These are phyloP conservation scores for Ormosia emarginata DNA, from an alignment of 306 rosid genomes.

Conservation along the genomic window DNA sequence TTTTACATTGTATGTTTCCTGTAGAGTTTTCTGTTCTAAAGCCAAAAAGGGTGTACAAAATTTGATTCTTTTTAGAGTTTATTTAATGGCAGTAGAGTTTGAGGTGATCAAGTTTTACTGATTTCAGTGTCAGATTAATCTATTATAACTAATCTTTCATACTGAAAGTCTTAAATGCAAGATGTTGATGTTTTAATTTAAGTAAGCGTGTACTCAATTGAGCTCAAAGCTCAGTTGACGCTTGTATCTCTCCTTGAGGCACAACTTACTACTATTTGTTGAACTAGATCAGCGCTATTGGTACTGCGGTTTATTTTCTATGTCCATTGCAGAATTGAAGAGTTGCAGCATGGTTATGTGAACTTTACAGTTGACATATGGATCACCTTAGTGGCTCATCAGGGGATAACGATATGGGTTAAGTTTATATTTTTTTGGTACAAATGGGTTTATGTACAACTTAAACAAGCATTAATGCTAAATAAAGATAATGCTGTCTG, in stretches of 20 bases:
- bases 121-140: neutral
- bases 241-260: neutral
- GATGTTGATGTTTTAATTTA: neutral
- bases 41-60: constrained; percentile 28
- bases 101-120: neutral
- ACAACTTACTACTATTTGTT: neutral
- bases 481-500: neutral
- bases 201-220: neutral
- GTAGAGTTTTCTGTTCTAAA: constrained; percentile 37
- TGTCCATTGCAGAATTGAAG: neutral
- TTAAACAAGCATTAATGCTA: neutral
- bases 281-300: neutral
- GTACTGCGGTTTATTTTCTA: neutral
- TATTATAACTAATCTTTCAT: neutral
- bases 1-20: constrained; percentile 26
- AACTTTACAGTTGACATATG: neutral
- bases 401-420: neutral
- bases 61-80: constrained; percentile 29
- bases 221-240: neutral
- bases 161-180: neutral
- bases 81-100: constrained; percentile 7
- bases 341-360: neutral
- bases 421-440: neutral
- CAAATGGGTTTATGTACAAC: neutral
- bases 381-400: neutral